These are phyloP conservation scores for Tolypocladium tundrense DNA, from an alignment of 2,329 filamentous ascomycete genomes.

Conservation along the genomic window DNA sequence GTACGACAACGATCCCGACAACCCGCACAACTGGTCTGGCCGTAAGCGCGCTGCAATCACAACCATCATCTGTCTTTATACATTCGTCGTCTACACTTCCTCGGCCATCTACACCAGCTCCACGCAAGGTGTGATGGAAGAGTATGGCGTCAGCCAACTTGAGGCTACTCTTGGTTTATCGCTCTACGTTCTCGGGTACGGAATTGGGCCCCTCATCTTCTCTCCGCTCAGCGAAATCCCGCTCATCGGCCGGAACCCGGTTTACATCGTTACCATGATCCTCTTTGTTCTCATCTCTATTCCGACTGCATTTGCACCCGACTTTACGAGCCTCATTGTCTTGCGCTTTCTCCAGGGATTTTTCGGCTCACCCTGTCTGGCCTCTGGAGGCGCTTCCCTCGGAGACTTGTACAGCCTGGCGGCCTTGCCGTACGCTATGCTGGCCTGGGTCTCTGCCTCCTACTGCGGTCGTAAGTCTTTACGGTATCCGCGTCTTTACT, in stretches of 20 bases:
- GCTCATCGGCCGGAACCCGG: constrained; percentile 53
- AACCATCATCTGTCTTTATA: constrained; percentile 44
- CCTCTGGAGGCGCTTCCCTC: constrained; percentile 43
- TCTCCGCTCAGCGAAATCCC: constrained; percentile 59
- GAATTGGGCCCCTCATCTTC: constrained; percentile 54
- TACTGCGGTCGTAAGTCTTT: constrained; percentile 31
- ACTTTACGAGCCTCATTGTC: constrained; percentile 54
- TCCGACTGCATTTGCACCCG: constrained; percentile 51
- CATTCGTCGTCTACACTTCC: constrained; percentile 46
- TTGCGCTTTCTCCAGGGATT: constrained; percentile 56
- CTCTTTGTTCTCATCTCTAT: constrained; percentile 59
- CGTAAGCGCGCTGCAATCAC: constrained; percentile 30
- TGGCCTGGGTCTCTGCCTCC: constrained; percentile 46
- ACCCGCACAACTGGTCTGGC: constrained; percentile 46
- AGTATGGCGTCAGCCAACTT: constrained; percentile 41
- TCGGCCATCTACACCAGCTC: constrained; percentile 38
- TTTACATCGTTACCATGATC: constrained; percentile 58
- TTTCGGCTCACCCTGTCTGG: constrained; percentile 55
- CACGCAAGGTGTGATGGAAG: constrained; percentile 34
- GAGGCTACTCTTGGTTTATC: constrained; percentile 47
- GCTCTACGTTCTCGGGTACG: constrained; percentile 54
- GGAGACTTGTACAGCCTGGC: constrained; percentile 44
- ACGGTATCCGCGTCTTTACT: not conserved
- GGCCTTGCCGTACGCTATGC: constrained; percentile 46
- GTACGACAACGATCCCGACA: constrained; percentile 42